These are phyloP conservation scores for Aureobasidium sp. DNA, from an alignment of 2,329 filamentous ascomycete genomes.

Conservation along the genomic window DNA sequence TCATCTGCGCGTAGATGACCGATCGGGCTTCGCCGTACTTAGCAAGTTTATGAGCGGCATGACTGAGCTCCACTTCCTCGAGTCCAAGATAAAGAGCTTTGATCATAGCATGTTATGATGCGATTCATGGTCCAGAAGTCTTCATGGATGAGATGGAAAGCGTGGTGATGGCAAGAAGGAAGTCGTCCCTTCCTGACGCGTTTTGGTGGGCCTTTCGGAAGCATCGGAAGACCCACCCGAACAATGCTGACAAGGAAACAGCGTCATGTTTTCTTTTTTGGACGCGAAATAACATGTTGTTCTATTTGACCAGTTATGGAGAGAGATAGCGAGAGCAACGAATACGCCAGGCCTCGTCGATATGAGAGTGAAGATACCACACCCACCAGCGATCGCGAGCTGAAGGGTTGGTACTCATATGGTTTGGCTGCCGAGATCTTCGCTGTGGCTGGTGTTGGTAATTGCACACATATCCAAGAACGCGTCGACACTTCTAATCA, in stretches of 20 bases:
- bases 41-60: not conserved
- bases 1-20: not conserved
- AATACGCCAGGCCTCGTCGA: not conserved
- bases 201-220: constrained; percentile 8
- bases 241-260: constrained; percentile 11
- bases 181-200: constrained; percentile 5
- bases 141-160: not conserved
- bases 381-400: constrained; percentile 13
- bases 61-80: too few species aligned
- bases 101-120: not conserved
- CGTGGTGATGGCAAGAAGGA: not conserved
- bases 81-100: not conserved
- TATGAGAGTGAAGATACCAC: constrained; percentile 13
- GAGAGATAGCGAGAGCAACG: not conserved
- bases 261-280: not conserved
- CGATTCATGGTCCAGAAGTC: not conserved
- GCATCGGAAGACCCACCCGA: constrained; percentile 11
- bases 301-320: not conserved
- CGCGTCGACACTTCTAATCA: constrained; percentile 17
- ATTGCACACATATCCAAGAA: constrained; percentile 27
- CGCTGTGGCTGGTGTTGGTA: constrained; percentile 77
- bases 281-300: not conserved
- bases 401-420: constrained; percentile 16
- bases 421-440: constrained; percentile 84
- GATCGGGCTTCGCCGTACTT: not conserved